phyloP scores from a whole-genome alignment of 352 stramenopile species.

The Thalassiosira hispida region DNA sequence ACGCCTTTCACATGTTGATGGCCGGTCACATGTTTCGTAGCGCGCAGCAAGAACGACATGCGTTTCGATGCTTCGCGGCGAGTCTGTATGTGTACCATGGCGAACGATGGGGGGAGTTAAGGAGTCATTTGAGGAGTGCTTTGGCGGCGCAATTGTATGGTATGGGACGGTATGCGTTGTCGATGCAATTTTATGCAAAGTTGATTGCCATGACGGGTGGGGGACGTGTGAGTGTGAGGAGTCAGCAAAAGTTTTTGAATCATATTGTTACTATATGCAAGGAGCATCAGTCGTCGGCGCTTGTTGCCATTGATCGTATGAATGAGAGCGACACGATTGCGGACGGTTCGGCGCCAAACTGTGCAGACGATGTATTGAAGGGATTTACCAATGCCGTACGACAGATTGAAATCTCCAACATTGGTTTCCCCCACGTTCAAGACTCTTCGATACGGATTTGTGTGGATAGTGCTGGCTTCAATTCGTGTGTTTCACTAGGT shows the following conservation, averaged over 20 bases:
- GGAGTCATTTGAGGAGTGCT: conserved; percentile 78
- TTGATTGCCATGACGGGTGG: conserved; percentile 61
- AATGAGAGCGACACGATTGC: conserved; percentile 9
- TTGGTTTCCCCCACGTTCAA: conserved; percentile 72
- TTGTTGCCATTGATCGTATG: conserved; percentile 77
- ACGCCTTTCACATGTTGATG: conserved; percentile 86
- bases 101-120: conserved; percentile 76
- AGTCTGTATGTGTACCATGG: conserved; percentile 79
- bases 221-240: conserved; percentile 72
- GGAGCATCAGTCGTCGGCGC: conserved; percentile 62
- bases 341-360: not conserved
- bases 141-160: conserved; percentile 81
- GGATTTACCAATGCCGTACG: conserved; percentile 26
- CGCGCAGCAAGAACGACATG: conserved; percentile 76
- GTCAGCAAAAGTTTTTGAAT: conserved; percentile 84
- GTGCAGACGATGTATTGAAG: conserved; percentile 26
- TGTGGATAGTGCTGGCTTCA: conserved; percentile 50
- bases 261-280: conserved; percentile 81
- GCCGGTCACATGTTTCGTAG: conserved; percentile 85
- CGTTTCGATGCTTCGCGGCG: conserved; percentile 81
- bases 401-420: conserved; percentile 81
- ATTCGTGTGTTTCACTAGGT: conserved; percentile 27
- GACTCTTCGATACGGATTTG: conserved; percentile 69
- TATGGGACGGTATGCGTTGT: conserved; percentile 74
- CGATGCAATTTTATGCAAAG: conserved; percentile 79